Conservation (phyloP, 1,284 basidiomycete species). For the Cutaneotrichosporon sp. region DNA sequence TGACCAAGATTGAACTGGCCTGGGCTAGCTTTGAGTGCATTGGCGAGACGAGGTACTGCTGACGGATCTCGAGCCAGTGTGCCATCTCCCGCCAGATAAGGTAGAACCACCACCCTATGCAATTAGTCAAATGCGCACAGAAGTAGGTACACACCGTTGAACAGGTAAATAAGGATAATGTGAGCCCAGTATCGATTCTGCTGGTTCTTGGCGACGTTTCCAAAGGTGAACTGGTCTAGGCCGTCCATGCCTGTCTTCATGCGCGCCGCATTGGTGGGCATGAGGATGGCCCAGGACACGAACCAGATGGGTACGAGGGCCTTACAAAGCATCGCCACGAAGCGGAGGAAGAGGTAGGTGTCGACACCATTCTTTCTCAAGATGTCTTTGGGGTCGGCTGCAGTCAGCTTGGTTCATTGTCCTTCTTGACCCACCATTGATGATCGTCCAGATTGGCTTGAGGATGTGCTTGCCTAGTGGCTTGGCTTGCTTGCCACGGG, state of each 20-base stretch:
- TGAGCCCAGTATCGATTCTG: constrained; percentile 55
- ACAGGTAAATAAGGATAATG: constrained; percentile 53
- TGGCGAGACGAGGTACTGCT: constrained; percentile 66
- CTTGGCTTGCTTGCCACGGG: constrained; percentile 39
- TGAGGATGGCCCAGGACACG: constrained; percentile 61
- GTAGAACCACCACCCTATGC: constrained; percentile 66
- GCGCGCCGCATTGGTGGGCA: constrained; percentile 63
- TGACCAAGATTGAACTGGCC: constrained; percentile 74
- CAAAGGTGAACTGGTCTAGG: constrained; percentile 59
- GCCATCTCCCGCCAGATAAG: constrained; percentile 66
- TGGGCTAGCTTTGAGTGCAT: constrained; percentile 66
- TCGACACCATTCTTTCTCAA: constrained; percentile 57
- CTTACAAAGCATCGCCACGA: constrained; percentile 64
- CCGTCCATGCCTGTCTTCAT: constrained; percentile 52
- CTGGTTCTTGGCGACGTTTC: constrained; percentile 51
- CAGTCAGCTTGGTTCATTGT: not conserved
- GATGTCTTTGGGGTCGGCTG: constrained; percentile 56
- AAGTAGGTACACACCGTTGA: constrained; percentile 50
- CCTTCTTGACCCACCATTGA: constrained; percentile 25
- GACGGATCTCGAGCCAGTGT: constrained; percentile 66
- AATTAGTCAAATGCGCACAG: not conserved
- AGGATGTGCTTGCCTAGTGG: constrained; percentile 37
- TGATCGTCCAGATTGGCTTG: constrained; percentile 43
- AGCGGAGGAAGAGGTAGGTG: constrained; percentile 70
- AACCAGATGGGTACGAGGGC: constrained; percentile 67